A percentile compares a stretch with the other conserved stretches of the same genome.
Conservation (phyloP, 768 basidiomycete genomes). For the Leucosporidium scottii region DNA sequence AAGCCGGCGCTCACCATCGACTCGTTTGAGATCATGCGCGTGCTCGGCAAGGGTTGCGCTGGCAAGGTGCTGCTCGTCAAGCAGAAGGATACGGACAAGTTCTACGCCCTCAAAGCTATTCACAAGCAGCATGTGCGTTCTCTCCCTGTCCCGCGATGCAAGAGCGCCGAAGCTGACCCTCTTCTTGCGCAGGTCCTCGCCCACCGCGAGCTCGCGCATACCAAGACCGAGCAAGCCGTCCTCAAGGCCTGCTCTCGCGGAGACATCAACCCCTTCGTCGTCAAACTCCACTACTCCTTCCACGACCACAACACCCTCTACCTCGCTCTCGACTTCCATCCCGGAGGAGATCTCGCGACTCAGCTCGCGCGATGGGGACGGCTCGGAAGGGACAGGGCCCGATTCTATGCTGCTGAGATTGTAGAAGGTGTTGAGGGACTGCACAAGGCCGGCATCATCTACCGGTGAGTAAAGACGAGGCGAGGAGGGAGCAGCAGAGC, state of each 20-base stretch:
- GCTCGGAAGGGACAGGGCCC: conserved; percentile 82
- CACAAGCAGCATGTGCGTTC: conserved; percentile 68
- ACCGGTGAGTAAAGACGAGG: conserved; percentile 48
- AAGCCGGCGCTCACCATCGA: conserved; percentile 54
- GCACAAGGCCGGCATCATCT: conserved; percentile 89
- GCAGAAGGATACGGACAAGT: conserved; percentile 60
- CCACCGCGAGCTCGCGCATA: conserved; percentile 93
- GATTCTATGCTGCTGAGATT: conserved; percentile 96
- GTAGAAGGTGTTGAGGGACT: conserved; percentile 89
- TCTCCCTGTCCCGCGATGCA: not conserved
- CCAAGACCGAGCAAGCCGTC: conserved; percentile 91
- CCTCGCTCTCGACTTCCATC: conserved; percentile 96
- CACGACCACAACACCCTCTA: conserved; percentile 63
- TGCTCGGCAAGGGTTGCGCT: conserved; percentile 93
- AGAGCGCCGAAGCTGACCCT: not conserved
- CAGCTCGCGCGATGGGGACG: conserved; percentile 94
- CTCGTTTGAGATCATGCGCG: conserved; percentile 96
- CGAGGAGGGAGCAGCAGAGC: no score
- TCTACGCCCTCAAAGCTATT: conserved; percentile 93
- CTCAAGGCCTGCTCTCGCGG: conserved; percentile 85
- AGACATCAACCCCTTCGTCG: conserved; percentile 78
- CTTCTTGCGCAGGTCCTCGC: conserved; percentile 60
- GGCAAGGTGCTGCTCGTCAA: conserved; percentile 90
- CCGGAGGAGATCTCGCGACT: conserved; percentile 92
- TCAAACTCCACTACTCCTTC: conserved; percentile 94